Evolutionary conservation across 2,329 filamentous ascomycete species (phyloP).

Genomic region (Lachnellula cervina): DNA sequence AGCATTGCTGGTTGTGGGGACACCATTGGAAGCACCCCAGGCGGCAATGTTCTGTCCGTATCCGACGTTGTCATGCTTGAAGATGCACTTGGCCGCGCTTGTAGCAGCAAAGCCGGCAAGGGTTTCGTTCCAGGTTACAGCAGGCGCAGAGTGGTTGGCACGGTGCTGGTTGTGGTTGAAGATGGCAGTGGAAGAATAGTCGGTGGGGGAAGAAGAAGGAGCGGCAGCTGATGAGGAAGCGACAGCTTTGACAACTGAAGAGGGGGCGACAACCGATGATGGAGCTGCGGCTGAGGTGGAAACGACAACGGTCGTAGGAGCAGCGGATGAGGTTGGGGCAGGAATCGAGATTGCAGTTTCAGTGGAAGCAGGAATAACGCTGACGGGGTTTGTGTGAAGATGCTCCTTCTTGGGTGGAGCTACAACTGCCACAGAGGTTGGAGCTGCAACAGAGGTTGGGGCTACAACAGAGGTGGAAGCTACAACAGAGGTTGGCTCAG

Average conservation of each 20-base stretch:
- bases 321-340: background rate
- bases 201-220: conserved; percentile 13
- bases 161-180: conserved; percentile 79
- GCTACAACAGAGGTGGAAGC: no score
- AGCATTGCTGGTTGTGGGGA: conserved; percentile 48
- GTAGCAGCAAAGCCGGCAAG: conserved; percentile 60
- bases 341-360: background rate
- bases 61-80: conserved; percentile 66
- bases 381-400: no score
- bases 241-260: background rate
- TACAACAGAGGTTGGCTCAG: no score
- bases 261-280: background rate
- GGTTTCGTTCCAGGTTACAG: conserved; percentile 59
- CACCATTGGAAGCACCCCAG: conserved; percentile 41
- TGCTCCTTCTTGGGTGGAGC: no score
- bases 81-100: conserved; percentile 64
- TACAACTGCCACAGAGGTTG: no score
- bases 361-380: conserved; percentile 1
- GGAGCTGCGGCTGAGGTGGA: conserved; percentile 20
- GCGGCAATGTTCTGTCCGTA: conserved; percentile 94
- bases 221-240: conserved; percentile 14
- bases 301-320: conserved; percentile 4
- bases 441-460: no score
- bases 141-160: conserved; percentile 67
- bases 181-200: conserved; percentile 16